Conservation (phyloP, 768 basidiomycete species). For the Lactarius quietus region DNA sequence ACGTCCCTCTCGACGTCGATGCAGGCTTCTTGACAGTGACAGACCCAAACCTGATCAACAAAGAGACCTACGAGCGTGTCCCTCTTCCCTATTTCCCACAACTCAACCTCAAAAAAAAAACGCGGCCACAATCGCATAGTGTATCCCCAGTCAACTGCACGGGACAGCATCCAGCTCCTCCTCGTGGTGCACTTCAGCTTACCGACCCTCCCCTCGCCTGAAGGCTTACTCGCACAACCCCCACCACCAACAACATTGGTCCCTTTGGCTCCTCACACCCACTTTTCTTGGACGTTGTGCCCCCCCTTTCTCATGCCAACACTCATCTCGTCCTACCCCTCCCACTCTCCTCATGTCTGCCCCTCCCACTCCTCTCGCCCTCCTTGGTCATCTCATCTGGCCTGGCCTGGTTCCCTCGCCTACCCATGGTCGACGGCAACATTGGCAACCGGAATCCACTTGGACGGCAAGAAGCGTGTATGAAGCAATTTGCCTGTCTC, state of each 20-base stretch:
- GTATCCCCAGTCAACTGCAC: slow-evolving; percentile 74
- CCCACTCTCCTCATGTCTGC: too few species aligned
- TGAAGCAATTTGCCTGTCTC: too few species aligned
- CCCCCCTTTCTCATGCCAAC: too few species aligned
- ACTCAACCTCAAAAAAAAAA: not conserved
- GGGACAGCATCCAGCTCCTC: slow-evolving; percentile 82
- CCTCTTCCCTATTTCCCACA: not conserved
- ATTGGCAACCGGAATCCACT: too few species aligned
- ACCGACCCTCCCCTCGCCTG: slow-evolving; percentile 67
- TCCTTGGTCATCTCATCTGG: too few species aligned
- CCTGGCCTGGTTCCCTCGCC: too few species aligned
- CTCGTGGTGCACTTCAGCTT: slow-evolving; percentile 76
- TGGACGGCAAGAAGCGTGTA: too few species aligned
- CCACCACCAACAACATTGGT: slow-evolving; percentile 76
- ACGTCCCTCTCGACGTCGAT: slow-evolving; percentile 77
- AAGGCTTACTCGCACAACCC: slow-evolving; percentile 80
- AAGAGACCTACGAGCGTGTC: slow-evolving; percentile 74
- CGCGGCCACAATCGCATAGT: slow-evolving; percentile 77
- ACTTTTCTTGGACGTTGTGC: too few species aligned
- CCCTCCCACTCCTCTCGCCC: too few species aligned
- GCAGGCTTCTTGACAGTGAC: slow-evolving; percentile 79
- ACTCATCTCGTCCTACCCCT: too few species aligned
- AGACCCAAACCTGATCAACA: slow-evolving; percentile 84
- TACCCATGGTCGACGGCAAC: too few species aligned
- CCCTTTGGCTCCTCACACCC: too few species aligned